Percentiles rank a stretch among this genome's conserved stretches.
Conservation (phyloP, 2,329 filamentous ascomycete genomes). For the Phialophora tarda region DNA sequence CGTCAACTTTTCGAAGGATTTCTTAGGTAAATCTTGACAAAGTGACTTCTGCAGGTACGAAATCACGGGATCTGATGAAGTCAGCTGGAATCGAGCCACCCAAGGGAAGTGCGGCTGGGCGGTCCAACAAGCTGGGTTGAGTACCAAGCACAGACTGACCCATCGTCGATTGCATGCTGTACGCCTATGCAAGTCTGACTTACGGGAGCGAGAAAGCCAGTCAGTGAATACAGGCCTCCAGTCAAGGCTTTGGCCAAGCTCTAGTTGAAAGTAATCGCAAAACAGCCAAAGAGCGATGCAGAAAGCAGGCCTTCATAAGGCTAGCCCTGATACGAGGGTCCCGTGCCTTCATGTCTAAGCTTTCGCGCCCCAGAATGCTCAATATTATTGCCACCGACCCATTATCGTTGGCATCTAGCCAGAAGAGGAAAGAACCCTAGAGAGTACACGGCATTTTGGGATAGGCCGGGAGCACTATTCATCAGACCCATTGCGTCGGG, state of each 20-base stretch:
- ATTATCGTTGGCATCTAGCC: not conserved
- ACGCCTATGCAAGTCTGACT: not conserved
- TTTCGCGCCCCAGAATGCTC: not conserved
- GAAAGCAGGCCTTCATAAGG: not conserved
- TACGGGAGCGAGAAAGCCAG: not conserved
- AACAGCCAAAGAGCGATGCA: not conserved
- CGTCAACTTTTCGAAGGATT: not conserved
- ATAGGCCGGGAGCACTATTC: not conserved
- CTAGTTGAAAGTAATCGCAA: not conserved
- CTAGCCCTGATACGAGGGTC: not conserved
- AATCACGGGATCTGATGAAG: not conserved
- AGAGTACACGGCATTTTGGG: not conserved
- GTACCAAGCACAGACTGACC: not conserved
- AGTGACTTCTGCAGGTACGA: constrained; percentile 17
- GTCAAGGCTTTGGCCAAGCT: not conserved
- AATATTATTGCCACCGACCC: not conserved
- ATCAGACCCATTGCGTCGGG: not conserved
- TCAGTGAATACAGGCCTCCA: not conserved
- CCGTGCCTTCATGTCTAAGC: not conserved
- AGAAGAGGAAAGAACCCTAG: not conserved
- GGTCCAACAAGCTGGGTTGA: not conserved
- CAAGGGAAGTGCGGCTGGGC: too few species aligned
- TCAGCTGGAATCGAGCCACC: not conserved
- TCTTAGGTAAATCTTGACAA: constrained; percentile 19
- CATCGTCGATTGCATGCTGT: not conserved